These are phyloP conservation scores for Cochlearia excelsa DNA, from an alignment of 345 rosid species.

Conservation along the genomic window DNA sequence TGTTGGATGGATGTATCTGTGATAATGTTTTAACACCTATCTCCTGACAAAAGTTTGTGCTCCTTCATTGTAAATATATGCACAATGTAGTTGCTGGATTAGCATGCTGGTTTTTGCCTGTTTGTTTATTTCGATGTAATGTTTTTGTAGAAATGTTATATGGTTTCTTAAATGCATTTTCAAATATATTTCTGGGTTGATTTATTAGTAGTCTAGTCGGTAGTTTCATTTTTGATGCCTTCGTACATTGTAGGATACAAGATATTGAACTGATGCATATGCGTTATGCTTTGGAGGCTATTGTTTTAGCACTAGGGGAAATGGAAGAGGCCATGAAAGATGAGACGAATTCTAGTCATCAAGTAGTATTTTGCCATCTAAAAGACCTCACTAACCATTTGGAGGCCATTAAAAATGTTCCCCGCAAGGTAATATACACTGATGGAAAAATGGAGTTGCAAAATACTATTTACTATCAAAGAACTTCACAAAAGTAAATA, in stretches of 20 bases:
- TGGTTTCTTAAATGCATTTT: constrained; percentile 16
- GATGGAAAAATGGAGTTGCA: too few species aligned
- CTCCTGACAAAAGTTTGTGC: not conserved
- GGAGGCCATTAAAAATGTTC: constrained; percentile 69
- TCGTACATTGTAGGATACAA: constrained; percentile 58
- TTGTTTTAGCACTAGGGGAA: constrained; percentile 68
- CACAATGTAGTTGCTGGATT: constrained; percentile 1
- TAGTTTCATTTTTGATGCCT: constrained; percentile 19
- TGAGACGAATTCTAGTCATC: constrained; percentile 51
- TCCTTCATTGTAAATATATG: constrained; percentile 3
- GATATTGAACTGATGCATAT: constrained; percentile 96
- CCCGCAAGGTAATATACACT: constrained; percentile 66
- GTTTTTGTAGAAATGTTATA: constrained; percentile 10
- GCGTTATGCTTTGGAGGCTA: constrained; percentile 91
- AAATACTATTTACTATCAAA: too few species aligned
- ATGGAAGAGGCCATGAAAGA: constrained; percentile 53
- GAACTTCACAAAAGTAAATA: not conserved
- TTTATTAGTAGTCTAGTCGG: not conserved
- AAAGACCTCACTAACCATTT: constrained; percentile 70
- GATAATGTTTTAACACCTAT: constrained; percentile 12
- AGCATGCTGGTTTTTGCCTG: constrained; percentile 10
- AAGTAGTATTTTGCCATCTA: constrained; percentile 59
- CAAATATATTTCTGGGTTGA: not conserved
- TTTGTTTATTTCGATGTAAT: constrained; percentile 1
- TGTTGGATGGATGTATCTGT: constrained; percentile 6